phyloP scores from a whole-genome alignment of 768 basidiomycete genomes.

The Exidia glandulosa region DNA sequence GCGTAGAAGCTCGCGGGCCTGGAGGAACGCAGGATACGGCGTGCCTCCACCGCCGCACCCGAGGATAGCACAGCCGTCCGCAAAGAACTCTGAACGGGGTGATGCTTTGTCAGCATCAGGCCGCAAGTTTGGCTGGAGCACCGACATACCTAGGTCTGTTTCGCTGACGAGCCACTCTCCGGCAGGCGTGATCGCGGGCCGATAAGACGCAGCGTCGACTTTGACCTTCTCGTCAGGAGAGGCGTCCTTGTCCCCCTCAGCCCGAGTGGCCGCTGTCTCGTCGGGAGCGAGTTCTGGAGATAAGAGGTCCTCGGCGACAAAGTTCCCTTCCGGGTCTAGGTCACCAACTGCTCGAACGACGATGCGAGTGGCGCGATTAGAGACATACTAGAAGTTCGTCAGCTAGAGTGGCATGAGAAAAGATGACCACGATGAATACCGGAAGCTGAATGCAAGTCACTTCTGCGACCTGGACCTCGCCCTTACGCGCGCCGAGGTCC shows the following conservation, averaged over 20 bases:
- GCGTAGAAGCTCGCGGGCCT: conserved; percentile 39
- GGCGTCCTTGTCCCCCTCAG: too few species aligned
- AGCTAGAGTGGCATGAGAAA: neutral
- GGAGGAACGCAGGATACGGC: conserved; percentile 39
- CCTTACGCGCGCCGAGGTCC: conserved; percentile 35
- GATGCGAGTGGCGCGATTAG: conserved; percentile 39
- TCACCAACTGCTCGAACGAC: conserved; percentile 55
- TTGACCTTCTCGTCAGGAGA: conserved; percentile 3
- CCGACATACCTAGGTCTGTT: conserved; percentile 22
- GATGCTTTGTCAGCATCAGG: neutral
- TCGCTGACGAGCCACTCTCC: conserved; percentile 36
- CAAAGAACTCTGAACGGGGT: conserved; percentile 44
- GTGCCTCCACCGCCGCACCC: conserved; percentile 57
- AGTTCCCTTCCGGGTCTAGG: conserved; percentile 11
- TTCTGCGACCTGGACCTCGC: conserved; percentile 41
- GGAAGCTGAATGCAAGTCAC: conserved; percentile 43
- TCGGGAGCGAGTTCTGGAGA: too few species aligned
- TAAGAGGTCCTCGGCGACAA: too few species aligned
- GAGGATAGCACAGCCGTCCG: conserved; percentile 51
- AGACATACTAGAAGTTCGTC: conserved; percentile 29
- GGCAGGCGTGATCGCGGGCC: conserved; percentile 24
- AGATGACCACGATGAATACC: conserved; percentile 14
- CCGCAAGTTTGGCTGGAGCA: neutral
- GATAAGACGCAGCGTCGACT: conserved; percentile 24
- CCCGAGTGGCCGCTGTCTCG: too few species aligned